Conservation (phyloP, 2,329 filamentous ascomycete genomes). For the Graphium sp. region DNA sequence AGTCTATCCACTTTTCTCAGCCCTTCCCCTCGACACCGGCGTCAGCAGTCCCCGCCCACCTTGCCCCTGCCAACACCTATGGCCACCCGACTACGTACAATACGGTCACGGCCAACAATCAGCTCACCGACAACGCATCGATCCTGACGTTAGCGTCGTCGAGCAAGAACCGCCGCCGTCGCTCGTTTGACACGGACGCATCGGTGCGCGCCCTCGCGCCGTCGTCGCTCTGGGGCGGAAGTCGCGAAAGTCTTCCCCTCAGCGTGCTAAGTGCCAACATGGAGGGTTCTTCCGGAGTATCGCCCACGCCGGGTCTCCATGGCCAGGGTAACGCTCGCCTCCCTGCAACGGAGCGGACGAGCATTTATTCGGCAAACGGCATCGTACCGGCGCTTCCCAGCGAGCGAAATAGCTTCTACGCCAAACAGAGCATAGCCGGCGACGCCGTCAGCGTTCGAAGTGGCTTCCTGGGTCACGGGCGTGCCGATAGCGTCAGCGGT, state of each 20-base stretch:
- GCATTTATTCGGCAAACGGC: constrained; percentile 66
- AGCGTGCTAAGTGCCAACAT: constrained; percentile 62
- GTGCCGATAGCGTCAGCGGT: constrained; percentile 67
- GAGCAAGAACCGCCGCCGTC: constrained; percentile 58
- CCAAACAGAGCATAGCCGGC: constrained; percentile 36
- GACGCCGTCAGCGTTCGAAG: constrained; percentile 69
- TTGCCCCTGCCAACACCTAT: constrained; percentile 32
- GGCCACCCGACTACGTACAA: constrained; percentile 54
- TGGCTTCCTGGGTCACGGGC: constrained; percentile 57
- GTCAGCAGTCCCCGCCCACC: constrained; percentile 56
- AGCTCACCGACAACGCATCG: constrained; percentile 71
- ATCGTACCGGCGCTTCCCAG: constrained; percentile 47
- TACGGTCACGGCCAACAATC: constrained; percentile 65
- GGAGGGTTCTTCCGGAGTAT: constrained; percentile 24
- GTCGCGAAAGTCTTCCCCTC: constrained; percentile 62
- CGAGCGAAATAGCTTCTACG: constrained; percentile 71
- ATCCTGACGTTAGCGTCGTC: constrained; percentile 74
- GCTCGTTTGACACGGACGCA: constrained; percentile 73
- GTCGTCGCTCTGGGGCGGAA: constrained; percentile 67
- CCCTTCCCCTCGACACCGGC: constrained; percentile 47
- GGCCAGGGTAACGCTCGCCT: constrained; percentile 16
- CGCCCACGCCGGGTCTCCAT: constrained; percentile 32
- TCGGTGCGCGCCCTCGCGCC: constrained; percentile 74
- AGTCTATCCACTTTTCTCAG: constrained; percentile 31
- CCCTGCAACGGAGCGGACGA: constrained; percentile 46